Evolutionary conservation across 2,329 filamentous ascomycete genomes (phyloP).

Genomic region (Scytalidium sp.): DNA sequence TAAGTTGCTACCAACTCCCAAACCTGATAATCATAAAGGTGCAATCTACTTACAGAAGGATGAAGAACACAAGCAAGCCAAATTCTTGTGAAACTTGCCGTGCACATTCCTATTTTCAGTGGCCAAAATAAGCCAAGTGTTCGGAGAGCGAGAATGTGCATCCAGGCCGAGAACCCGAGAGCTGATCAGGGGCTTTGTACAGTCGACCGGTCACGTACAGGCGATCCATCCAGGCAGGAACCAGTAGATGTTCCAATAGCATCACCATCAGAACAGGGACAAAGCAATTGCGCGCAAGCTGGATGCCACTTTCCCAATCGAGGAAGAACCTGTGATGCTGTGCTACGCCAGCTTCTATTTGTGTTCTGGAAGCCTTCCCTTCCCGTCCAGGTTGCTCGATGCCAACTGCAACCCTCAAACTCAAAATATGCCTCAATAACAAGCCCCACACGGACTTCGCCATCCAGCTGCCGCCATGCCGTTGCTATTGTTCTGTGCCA

Average conservation of each 20-base stretch:
- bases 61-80: too few relatives aligned
- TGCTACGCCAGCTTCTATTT: not conserved
- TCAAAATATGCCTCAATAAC: not conserved
- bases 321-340: not conserved
- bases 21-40: too few relatives aligned
- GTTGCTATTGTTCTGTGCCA: constrained; percentile 7
- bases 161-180: too few relatives aligned
- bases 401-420: not conserved
- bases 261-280: not conserved
- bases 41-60: too few relatives aligned
- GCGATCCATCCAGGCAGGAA: not conserved
- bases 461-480: not conserved
- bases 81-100: too few relatives aligned
- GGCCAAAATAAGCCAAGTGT: too few relatives aligned
- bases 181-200: too few relatives aligned
- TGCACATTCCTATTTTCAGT: too few relatives aligned
- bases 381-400: not conserved
- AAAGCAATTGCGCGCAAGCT: not conserved
- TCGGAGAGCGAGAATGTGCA: too few relatives aligned
- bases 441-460: not conserved
- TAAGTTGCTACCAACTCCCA: too few relatives aligned
- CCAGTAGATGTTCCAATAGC: not conserved
- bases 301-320: not conserved
- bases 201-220: not conserved
- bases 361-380: not conserved